Evolutionary conservation across 192 early-diverging fungal genomes (phyloP).

Genomic region (Mortierella antarctica): DNA sequence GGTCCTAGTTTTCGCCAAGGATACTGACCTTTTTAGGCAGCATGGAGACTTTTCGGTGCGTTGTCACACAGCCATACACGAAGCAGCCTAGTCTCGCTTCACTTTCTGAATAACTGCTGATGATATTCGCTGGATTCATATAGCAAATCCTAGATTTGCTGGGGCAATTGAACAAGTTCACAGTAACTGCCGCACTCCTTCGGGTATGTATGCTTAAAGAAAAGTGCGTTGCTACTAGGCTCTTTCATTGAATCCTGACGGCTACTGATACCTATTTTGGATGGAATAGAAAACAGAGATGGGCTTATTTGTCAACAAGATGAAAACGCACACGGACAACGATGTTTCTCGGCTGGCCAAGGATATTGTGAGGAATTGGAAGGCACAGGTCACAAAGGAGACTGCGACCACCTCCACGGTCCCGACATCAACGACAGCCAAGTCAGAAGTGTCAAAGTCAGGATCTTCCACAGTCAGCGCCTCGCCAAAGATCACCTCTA

Average conservation of each 20-base stretch:
- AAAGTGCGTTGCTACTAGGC: not conserved
- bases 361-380: slow-evolving; percentile 86
- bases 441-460: slow-evolving; percentile 11
- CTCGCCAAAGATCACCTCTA: not conserved
- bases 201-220: slow-evolving; percentile 56
- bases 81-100: too few species aligned
- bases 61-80: too few species aligned
- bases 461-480: not conserved
- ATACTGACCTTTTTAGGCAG: not conserved
- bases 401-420: slow-evolving; percentile 52
- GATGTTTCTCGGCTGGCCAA: slow-evolving; percentile 72
- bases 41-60: too few species aligned
- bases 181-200: slow-evolving; percentile 63
- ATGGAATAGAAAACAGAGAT: slow-evolving; percentile 76
- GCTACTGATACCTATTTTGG: slow-evolving; percentile 2
- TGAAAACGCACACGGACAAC: slow-evolving; percentile 71
- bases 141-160: slow-evolving; percentile 63
- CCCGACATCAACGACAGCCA: slow-evolving; percentile 16
- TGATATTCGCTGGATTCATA: not conserved
- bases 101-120: too few species aligned
- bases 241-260: not conserved
- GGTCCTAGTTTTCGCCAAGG: not conserved
- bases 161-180: slow-evolving; percentile 54
- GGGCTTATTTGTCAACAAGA: slow-evolving; percentile 80
- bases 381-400: slow-evolving; percentile 69